These are phyloP conservation scores for Bipolaris zeicola DNA, from an alignment of 2,329 filamentous ascomycete genomes.

Conservation along the genomic window DNA sequence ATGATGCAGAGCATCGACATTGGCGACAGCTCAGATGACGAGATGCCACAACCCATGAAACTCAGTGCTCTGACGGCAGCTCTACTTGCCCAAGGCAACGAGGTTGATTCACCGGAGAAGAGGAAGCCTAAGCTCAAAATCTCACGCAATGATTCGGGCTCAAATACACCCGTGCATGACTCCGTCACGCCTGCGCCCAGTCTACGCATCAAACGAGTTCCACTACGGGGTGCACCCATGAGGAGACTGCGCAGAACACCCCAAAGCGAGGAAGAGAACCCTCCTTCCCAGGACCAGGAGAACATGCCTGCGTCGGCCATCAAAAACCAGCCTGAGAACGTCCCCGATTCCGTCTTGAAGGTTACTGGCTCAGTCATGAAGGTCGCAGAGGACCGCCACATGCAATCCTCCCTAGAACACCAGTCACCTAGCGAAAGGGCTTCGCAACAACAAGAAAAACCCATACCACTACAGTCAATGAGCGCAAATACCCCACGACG, in stretches of 20 bases:
- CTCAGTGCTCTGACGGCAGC: conserved; percentile 92
- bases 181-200: conserved; percentile 50
- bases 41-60: conserved; percentile 84
- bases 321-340: conserved; percentile 36
- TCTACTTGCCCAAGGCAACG: conserved; percentile 63
- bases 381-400: conserved; percentile 33
- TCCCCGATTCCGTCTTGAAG: conserved; percentile 38
- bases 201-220: conserved; percentile 47
- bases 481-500: conserved; percentile 76
- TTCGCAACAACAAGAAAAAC: conserved; percentile 52
- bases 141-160: conserved; percentile 40
- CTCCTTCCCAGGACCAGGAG: conserved; percentile 74
- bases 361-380: conserved; percentile 46
- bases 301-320: conserved; percentile 64
- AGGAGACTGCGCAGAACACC: conserved; percentile 47
- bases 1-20: conserved; percentile 59
- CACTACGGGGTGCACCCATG: conserved; percentile 49
- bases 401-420: conserved; percentile 27
- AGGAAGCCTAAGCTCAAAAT: conserved; percentile 48
- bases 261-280: conserved; percentile 47
- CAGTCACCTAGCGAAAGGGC: conserved; percentile 39
- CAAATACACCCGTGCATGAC: conserved; percentile 49
- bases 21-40: conserved; percentile 92
- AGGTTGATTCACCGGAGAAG: conserved; percentile 48
- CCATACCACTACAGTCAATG: conserved; percentile 57